These are phyloP conservation scores for Massariosphaeria phaeospora DNA, from an alignment of 495 filamentous ascomycete species.

Conservation along the genomic window DNA sequence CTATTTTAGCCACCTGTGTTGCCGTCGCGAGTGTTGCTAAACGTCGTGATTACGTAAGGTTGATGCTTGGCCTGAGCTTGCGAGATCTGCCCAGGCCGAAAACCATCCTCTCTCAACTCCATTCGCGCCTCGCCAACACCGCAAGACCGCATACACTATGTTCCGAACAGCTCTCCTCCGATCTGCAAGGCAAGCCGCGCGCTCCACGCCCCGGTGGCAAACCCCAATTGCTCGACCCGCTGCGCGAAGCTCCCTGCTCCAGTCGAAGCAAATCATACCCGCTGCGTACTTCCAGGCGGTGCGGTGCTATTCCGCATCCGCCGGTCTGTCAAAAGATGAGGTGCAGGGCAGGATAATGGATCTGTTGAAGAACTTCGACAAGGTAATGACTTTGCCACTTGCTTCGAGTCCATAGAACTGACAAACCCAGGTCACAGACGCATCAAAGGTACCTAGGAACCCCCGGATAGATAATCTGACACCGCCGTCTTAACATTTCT, in stretches of 20 bases:
- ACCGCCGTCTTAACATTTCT: no score
- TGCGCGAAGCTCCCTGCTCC: constrained; percentile 51
- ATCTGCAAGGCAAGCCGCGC: constrained; percentile 50
- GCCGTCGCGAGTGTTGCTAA: no score
- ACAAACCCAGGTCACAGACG: constrained; percentile 40
- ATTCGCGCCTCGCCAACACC: not conserved
- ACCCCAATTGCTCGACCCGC: constrained; percentile 54
- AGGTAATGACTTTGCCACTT: constrained; percentile 56
- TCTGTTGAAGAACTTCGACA: constrained; percentile 91
- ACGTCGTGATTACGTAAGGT: not conserved
- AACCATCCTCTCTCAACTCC: not conserved
- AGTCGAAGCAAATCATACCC: constrained; percentile 53
- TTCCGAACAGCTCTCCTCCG: constrained; percentile 78
- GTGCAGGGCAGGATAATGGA: constrained; percentile 89
- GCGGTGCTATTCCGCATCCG: constrained; percentile 80
- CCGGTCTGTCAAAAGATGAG: constrained; percentile 71
- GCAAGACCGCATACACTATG: constrained; percentile 52
- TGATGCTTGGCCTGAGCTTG: not conserved
- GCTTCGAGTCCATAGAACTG: constrained; percentile 6
- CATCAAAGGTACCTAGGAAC: constrained; percentile 44
- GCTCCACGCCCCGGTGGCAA: constrained; percentile 49
- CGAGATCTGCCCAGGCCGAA: not conserved
- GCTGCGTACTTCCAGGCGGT: constrained; percentile 55
- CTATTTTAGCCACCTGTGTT: no score
- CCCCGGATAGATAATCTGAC: no score